phyloP scores from a whole-genome alignment of 768 basidiomycete genomes.

The Rhodocollybia butyracea region DNA sequence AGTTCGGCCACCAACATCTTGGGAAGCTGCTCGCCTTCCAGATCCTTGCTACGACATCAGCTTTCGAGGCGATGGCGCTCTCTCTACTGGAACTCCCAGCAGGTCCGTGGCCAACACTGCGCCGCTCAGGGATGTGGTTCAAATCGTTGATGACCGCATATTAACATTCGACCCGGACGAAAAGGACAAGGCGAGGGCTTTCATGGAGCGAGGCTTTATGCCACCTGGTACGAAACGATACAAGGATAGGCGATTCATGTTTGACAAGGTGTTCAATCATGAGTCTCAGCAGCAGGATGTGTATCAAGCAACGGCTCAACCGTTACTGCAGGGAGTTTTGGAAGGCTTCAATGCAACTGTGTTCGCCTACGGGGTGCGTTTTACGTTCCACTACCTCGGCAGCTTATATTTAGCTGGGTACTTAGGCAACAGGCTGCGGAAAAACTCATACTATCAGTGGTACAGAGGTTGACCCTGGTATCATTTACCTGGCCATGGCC shows the following conservation, averaged over 20 bases:
- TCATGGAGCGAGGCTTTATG: slow-evolving; percentile 81
- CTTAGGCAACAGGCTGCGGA: slow-evolving; percentile 98
- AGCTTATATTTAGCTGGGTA: slow-evolving; percentile 3
- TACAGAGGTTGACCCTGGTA: slow-evolving; percentile 80
- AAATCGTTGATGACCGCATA: slow-evolving; percentile 91
- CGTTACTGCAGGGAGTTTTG: slow-evolving; percentile 78
- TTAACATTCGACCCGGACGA: slow-evolving; percentile 96
- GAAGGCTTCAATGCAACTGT: slow-evolving; percentile 97
- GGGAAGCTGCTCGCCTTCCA: slow-evolving; percentile 84
- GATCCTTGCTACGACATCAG: slow-evolving; percentile 66
- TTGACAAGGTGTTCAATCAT: slow-evolving; percentile 88
- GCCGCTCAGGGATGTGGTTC: slow-evolving; percentile 73
- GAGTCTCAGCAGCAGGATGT: slow-evolving; percentile 83
- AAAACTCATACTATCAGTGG: slow-evolving; percentile 99
- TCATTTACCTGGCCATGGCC: slow-evolving; percentile 96
- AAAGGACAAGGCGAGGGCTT: slow-evolving; percentile 74
- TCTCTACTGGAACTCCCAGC: slow-evolving; percentile 55
- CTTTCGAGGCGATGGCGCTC: slow-evolving; percentile 81
- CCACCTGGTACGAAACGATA: slow-evolving; percentile 89
- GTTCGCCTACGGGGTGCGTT: slow-evolving; percentile 94
- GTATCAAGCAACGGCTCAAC: slow-evolving; percentile 82
- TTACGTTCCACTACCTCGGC: neutral
- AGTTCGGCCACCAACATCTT: slow-evolving; percentile 81
- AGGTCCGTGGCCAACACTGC: slow-evolving; percentile 48
- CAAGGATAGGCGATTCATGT: slow-evolving; percentile 97